These are phyloP conservation scores for Rutstroemia sp. DNA, from an alignment of 2,329 filamentous ascomycete genomes.

Conservation along the genomic window DNA sequence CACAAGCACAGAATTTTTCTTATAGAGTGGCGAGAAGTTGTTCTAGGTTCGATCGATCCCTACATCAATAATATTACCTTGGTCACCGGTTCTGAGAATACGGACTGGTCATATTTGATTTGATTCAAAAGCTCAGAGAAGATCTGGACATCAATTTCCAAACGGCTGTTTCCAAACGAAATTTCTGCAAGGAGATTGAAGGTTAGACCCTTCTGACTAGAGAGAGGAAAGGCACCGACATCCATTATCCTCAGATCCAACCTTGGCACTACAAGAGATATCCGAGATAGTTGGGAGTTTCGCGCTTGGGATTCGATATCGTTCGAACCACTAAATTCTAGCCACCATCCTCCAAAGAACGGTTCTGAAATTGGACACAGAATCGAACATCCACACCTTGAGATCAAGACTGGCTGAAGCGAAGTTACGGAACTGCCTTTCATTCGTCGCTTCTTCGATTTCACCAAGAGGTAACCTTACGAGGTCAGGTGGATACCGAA, in stretches of 20 bases:
- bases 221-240: background rate
- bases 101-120: background rate
- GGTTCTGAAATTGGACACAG: background rate
- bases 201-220: background rate
- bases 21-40: background rate
- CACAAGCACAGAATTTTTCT: background rate
- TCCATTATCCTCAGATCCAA: background rate
- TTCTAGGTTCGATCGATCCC: background rate
- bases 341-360: background rate
- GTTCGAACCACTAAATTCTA: background rate
- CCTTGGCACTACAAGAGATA: background rate
- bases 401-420: too few species aligned
- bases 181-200: background rate
- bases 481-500: background rate
- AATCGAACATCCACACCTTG: background rate
- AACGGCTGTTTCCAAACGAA: background rate
- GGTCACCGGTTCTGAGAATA: background rate
- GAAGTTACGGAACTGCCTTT: background rate
- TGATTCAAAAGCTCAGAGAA: background rate
- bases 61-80: background rate
- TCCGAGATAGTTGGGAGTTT: too few species aligned
- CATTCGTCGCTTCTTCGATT: background rate
- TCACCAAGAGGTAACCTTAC: background rate
- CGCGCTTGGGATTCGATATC: too few species aligned
- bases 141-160: background rate